Base-by-base conservation (phyloP, 495 filamentous ascomycete genomes). In the Parachaetomium inaequale region DNA sequence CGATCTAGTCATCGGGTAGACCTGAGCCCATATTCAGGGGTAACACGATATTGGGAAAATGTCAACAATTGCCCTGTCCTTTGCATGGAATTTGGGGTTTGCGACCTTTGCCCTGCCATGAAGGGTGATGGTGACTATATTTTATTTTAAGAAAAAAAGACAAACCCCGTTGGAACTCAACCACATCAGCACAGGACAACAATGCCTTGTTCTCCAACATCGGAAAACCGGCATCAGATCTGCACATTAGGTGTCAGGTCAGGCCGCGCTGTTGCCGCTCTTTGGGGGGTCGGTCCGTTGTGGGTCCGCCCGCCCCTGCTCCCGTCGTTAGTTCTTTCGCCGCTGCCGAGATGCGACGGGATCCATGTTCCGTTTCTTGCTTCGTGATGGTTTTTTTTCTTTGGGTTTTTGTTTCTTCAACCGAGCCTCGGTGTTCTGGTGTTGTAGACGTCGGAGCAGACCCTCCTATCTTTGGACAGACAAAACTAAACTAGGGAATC, bases 161-260 rank as follows among this genome's bases (percentile, higher is more conserved):
- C n/a, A n/a, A n/a, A n/a, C n/a, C n/a, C n/a, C n/a, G n/a, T n/a
- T n/a, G n/a, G n/a, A n/a, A n/a, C n/a, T n/a, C n/a, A n/a, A n/a
- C n/a, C n/a, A n/a, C n/a, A n/a, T n/a, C n/a, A n/a, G n/a, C n/a
- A n/a, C n/a, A n/a, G n/a, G n/a, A n/a, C n/a, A n/a, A n/a, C n/a
- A n/a, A n/a, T 17, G 12, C 36, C 31, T 31, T 31, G 47, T 51
- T 23, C 5, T 17, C 15, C 7, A 4, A 21, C 8, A 34, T 19
- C 55, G 55, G 54, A 56, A 57, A 57, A 46, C 14, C 55, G 40
- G 55, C 55, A 57, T 11, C 32, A 26, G 38, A 57, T 57, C 40
- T 57, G 54, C 54, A 57, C 15, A 19, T 32, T 52, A 8, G n/a
- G 31, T 32, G 12, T 23, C n/a, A n/a, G n/a, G 26, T 17, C 7